Evolutionary conservation across 1,139 yeast genomes (phyloP), one percentile per base, ranked within the genome.

Genomic region (Debaryomycetaceae sp.): DNA sequence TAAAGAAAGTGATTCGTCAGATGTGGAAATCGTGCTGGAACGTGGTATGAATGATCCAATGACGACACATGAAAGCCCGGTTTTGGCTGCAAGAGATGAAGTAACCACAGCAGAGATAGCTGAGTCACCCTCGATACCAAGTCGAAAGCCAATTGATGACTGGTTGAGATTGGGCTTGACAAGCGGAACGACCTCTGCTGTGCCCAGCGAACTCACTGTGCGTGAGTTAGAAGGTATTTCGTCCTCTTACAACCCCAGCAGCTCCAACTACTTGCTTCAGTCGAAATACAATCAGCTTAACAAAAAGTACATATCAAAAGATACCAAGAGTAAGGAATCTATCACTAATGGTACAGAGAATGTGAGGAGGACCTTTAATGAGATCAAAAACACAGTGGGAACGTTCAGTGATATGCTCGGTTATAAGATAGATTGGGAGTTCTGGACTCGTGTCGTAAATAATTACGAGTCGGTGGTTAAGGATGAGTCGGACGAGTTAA

Each of bases 371-470:
- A 80, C 85, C 5, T 86, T 84, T 60, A 78, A 81, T 49, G 72
- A 77, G 45, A 68, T 78, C 44, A 76, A 75, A 45, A 70, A 66
- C 42, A 75, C 78, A 31, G 72, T 70, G 24, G 80, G 77, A 14
- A 71, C 74, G 13, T 62, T 75, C 52, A 59, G 67, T 42, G 68
- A 72, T 41, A 57, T 69, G 53, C 57, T 69, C 39, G 71, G 76
- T 24, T 60, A 65, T 51, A 58, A 63, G 40, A 68, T 60, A 38
- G 91, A 87, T 60, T 90, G 97, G 97, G 87, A 84, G 40, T 85
- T 88, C 58, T 93, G 98, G 98, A 80, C 89, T 6, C 72, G 72
- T 36, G 87, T 90, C 13, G 89, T 89, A 6, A 81, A 84, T 51
- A 84, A 87, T 59, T 90, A 88, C 58, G 74, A 81, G 29, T 59